phyloP scores from a whole-genome alignment of 768 basidiomycete species.

The Macrocybe gigantea region DNA sequence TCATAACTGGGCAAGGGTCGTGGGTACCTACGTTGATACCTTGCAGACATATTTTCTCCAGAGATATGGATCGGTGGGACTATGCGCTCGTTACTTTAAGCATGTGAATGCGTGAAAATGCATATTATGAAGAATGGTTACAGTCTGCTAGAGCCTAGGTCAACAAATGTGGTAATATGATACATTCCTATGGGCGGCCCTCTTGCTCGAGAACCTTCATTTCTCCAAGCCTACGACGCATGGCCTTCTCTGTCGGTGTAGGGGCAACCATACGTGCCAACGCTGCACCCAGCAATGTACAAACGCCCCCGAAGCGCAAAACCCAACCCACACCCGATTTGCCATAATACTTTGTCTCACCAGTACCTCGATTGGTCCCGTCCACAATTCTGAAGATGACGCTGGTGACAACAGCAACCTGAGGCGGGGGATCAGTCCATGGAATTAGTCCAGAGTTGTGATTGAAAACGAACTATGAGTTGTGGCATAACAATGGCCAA shows the following conservation, averaged over 20 bases:
- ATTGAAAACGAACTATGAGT: constrained; percentile 62
- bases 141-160: neutral
- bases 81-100: constrained; percentile 45
- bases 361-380: constrained; percentile 35
- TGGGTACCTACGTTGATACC: constrained; percentile 27
- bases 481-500: constrained; percentile 94
- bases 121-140: constrained; percentile 7
- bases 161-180: constrained; percentile 3
- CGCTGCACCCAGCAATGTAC: constrained; percentile 76
- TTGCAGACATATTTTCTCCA: constrained; percentile 42
- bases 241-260: constrained; percentile 88
- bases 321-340: constrained; percentile 95
- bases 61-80: constrained; percentile 43
- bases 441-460: constrained; percentile 2
- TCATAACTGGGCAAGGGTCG: constrained; percentile 1
- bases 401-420: constrained; percentile 86
- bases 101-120: constrained; percentile 7
- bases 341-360: constrained; percentile 57
- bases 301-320: constrained; percentile 85
- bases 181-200: constrained; percentile 32
- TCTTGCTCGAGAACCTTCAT: constrained; percentile 73
- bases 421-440: constrained; percentile 7
- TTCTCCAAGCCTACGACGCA: constrained; percentile 73
- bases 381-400: constrained; percentile 83
- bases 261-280: constrained; percentile 80